Conservation (phyloP, 306 rosid species). For the Prosopis cineraria region DNA sequence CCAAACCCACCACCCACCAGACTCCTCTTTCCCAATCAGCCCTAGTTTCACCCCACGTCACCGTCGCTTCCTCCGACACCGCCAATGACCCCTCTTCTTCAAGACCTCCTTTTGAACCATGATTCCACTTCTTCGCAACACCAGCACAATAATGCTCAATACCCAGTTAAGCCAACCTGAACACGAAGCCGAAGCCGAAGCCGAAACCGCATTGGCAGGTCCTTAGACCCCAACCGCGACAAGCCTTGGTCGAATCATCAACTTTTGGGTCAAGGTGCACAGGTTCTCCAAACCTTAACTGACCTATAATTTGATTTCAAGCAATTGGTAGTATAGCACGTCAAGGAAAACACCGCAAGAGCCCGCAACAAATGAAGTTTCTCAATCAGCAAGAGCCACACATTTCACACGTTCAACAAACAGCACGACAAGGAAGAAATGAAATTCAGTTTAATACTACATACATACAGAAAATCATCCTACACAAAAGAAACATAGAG, state of each 20-base stretch:
- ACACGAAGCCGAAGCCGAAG: neutral
- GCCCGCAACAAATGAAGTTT: neutral
- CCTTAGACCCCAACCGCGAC: constrained; percentile 71
- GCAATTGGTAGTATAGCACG: too few species aligned
- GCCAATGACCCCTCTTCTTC: constrained; percentile 54
- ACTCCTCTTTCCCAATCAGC: constrained; percentile 41
- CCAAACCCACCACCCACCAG: constrained; percentile 56
- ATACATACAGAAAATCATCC: neutral
- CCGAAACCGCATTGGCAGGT: constrained; percentile 62
- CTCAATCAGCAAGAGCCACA: neutral
- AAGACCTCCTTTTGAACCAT: constrained; percentile 39
- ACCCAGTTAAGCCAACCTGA: neutral
- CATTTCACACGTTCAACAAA: neutral
- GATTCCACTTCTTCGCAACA: constrained; percentile 23
- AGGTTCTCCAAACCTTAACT: constrained; percentile 48
- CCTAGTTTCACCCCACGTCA: constrained; percentile 27
- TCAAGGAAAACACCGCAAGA: neutral
- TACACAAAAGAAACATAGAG: neutral
- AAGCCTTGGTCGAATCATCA: constrained; percentile 72
- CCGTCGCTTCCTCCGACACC: constrained; percentile 36
- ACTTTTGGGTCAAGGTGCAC: constrained; percentile 65
- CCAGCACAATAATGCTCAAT: neutral
- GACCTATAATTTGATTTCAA: constrained; percentile 47
- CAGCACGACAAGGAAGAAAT: neutral
- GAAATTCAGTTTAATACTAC: neutral